These are phyloP conservation scores for Gossypium arboreum DNA, from an alignment of 345 rosid genomes.

Conservation along the genomic window DNA sequence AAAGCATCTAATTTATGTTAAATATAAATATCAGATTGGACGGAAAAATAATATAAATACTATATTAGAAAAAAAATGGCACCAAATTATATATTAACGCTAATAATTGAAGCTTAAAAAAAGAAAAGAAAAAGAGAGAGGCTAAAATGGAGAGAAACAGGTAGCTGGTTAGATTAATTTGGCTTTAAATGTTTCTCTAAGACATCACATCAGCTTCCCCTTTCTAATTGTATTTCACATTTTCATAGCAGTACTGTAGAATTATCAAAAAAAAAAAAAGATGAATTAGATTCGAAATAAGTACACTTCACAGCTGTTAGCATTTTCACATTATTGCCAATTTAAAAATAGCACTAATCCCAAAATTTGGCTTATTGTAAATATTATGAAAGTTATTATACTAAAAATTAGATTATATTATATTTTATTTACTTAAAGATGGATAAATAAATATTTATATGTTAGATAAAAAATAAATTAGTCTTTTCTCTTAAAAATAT, in stretches of 20 bases:
- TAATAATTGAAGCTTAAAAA: neutral
- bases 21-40: too few species aligned
- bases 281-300: neutral
- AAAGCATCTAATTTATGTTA: too few species aligned
- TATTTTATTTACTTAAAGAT: too few species aligned
- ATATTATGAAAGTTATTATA: too few species aligned
- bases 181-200: neutral
- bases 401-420: too few species aligned
- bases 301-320: neutral
- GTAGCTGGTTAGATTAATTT: neutral
- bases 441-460: too few species aligned
- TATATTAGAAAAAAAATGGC: too few species aligned
- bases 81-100: too few species aligned
- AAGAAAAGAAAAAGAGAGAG: neutral
- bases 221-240: too few species aligned
- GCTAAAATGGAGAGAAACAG: neutral
- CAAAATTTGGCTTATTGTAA: neutral
- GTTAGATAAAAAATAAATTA: too few species aligned
- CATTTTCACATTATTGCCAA: neutral
- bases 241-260: neutral
- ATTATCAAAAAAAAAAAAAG: neutral
- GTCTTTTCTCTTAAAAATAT: too few species aligned
- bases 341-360: neutral
- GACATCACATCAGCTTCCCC: neutral
- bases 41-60: too few species aligned